Conservation (phyloP, 1,139 yeast genomes). For the Candida sp. region DNA sequence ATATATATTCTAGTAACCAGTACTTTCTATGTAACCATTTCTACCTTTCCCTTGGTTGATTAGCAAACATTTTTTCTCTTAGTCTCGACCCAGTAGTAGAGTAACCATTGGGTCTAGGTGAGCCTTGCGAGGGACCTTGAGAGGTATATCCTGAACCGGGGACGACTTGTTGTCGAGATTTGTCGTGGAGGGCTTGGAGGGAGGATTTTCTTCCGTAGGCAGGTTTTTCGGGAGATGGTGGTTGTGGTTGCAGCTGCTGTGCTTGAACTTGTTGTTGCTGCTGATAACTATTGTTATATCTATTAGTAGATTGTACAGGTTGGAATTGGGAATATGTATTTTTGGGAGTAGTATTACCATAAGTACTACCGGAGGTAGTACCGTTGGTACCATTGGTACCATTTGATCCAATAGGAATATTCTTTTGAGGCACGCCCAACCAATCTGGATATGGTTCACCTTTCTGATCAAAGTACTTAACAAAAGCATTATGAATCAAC, state of each 20-base stretch:
- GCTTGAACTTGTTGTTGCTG: conserved; percentile 14
- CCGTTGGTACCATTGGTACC: neutral
- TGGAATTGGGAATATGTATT: conserved; percentile 15
- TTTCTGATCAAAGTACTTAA: conserved; percentile 32
- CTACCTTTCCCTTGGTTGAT: too few species aligned
- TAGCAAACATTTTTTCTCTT: conserved; percentile 34
- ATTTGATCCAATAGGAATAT: neutral
- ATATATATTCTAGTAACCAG: conserved; percentile 3
- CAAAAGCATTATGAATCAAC: conserved; percentile 43
- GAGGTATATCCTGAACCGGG: conserved; percentile 34
- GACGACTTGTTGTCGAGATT: conserved; percentile 39
- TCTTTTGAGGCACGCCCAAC: conserved; percentile 29
- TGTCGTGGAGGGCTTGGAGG: conserved; percentile 41
- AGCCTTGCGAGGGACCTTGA: conserved; percentile 5
- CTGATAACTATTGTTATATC: conserved; percentile 18
- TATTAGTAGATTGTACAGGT: conserved; percentile 25
- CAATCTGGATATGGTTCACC: conserved; percentile 42
- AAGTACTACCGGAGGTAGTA: neutral
- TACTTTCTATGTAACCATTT: too few species aligned
- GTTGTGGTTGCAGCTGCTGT: conserved; percentile 10
- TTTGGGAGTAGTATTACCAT: neutral
- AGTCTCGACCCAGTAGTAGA: conserved; percentile 31
- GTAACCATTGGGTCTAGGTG: conserved; percentile 23
- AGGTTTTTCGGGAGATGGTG: conserved; percentile 9
- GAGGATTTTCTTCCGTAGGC: conserved; percentile 31